Evolutionary conservation across 169 alveolate genomes (phyloP).

Genomic region (Eimeria falciformis): DNA sequence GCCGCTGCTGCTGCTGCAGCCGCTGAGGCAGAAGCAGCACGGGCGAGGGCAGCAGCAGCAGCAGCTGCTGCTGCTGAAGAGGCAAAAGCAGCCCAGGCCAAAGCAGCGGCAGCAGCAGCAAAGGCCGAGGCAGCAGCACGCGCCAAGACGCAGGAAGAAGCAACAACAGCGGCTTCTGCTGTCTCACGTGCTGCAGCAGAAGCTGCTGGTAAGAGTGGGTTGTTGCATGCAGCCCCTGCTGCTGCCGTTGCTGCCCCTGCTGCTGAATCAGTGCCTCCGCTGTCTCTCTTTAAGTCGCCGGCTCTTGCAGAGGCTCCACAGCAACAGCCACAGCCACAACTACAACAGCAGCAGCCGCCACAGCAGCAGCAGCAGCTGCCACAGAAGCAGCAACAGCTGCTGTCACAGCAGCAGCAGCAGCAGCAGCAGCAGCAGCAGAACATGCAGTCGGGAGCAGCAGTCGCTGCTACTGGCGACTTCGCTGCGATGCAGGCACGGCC

Average conservation of each 20-base stretch:
- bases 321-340: conserved; percentile 25
- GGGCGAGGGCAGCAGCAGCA: conserved; percentile 48
- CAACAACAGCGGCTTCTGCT: not conserved
- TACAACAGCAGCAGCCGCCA: not conserved
- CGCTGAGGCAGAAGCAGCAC: not conserved
- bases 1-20: conserved; percentile 72
- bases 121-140: too few species aligned
- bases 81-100: conserved; percentile 4
- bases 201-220: not conserved
- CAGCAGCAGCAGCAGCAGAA: conserved; percentile 13
- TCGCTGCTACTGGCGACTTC: conserved; percentile 27
- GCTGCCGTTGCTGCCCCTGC: conserved; percentile 22
- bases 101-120: conserved; percentile 22
- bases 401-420: not conserved
- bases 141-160: conserved; percentile 13
- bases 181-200: not conserved
- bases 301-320: not conserved
- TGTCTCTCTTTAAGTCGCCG: conserved; percentile 24
- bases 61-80: conserved; percentile 22
- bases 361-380: conserved; percentile 40
- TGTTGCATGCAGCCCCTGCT: not conserved
- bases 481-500: conserved; percentile 26
- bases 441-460: not conserved
- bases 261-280: not conserved
- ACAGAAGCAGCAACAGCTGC: conserved; percentile 5